phyloP scores from a whole-genome alignment of 495 filamentous ascomycete species.

The Penicillium samsonianum region DNA sequence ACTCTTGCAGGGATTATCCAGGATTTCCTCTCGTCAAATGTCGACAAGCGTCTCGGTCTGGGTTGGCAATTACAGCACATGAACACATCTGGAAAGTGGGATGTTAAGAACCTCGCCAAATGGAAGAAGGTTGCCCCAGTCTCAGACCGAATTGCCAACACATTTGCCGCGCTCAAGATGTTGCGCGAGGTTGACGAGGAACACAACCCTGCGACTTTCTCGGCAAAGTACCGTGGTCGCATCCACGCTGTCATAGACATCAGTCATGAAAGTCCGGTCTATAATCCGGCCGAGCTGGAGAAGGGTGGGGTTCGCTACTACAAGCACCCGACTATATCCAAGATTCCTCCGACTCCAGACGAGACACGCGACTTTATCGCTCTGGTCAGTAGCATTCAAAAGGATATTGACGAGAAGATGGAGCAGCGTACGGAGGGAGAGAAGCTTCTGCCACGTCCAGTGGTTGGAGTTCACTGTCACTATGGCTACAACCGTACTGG shows the following conservation, averaged over 20 bases:
- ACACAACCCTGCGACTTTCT: conserved; percentile 77
- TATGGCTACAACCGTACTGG: conserved; percentile 94
- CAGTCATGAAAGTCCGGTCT: conserved; percentile 81
- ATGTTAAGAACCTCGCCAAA: conserved; percentile 93
- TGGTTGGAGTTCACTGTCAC: conserved; percentile 88
- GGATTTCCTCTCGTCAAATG: conserved; percentile 70
- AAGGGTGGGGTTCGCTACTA: conserved; percentile 73
- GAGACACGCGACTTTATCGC: conserved; percentile 78
- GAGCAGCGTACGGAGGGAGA: conserved; percentile 41
- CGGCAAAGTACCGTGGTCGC: conserved; percentile 60
- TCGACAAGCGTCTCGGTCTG: conserved; percentile 75
- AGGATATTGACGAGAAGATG: conserved; percentile 41
- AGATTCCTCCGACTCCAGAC: conserved; percentile 77
- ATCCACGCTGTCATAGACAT: conserved; percentile 85
- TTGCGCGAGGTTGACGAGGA: conserved; percentile 80
- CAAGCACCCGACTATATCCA: conserved; percentile 89
- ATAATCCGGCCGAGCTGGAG: conserved; percentile 75
- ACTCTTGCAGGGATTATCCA: conserved; percentile 79
- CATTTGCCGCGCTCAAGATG: conserved; percentile 87
- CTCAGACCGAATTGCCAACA: conserved; percentile 68
- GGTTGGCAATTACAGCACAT: conserved; percentile 91
- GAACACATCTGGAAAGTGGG: conserved; percentile 90
- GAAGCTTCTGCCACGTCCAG: conserved; percentile 47
- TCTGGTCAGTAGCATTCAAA: conserved; percentile 69
- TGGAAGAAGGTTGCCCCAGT: conserved; percentile 81